phyloP scores from a whole-genome alignment of 2,329 filamentous ascomycete species.

The Alternaria novae-zelandiae region DNA sequence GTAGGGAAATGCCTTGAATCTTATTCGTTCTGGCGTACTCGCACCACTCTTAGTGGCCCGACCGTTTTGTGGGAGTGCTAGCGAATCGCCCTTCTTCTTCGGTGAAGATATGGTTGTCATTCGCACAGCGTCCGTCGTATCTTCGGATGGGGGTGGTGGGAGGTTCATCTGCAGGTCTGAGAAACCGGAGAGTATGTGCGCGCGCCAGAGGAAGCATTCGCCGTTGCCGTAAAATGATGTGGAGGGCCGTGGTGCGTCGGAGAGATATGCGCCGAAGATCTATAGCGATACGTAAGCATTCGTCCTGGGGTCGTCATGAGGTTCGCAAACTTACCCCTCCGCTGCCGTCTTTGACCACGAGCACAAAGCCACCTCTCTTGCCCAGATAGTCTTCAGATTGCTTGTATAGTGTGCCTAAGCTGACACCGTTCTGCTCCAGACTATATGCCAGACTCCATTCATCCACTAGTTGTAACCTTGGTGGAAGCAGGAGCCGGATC shows the following conservation, averaged over 20 bases:
- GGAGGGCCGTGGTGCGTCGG: slow-evolving; percentile 80
- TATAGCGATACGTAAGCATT: slow-evolving; percentile 22
- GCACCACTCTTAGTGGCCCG: slow-evolving; percentile 50
- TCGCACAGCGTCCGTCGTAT: slow-evolving; percentile 67
- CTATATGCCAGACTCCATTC: slow-evolving; percentile 88
- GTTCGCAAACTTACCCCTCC: slow-evolving; percentile 67
- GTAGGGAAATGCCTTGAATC: slow-evolving; percentile 97
- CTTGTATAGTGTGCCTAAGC: slow-evolving; percentile 83
- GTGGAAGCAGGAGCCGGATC: slow-evolving; percentile 85
- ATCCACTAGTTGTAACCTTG: slow-evolving; percentile 84
- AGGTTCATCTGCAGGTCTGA: slow-evolving; percentile 58
- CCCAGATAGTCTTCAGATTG: slow-evolving; percentile 72
- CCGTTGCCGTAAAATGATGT: slow-evolving; percentile 93
- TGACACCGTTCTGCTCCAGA: slow-evolving; percentile 89
- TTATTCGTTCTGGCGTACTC: slow-evolving; percentile 74
- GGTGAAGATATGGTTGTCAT: slow-evolving; percentile 63
- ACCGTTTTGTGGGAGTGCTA: slow-evolving; percentile 34
- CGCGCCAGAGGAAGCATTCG: slow-evolving; percentile 92
- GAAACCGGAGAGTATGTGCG: slow-evolving; percentile 66
- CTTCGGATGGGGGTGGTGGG: slow-evolving; percentile 72
- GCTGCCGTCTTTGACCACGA: slow-evolving; percentile 80
- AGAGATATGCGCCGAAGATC: slow-evolving; percentile 92
- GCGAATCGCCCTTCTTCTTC: slow-evolving; percentile 24
- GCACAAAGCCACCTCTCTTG: slow-evolving; percentile 81
- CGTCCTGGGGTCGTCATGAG: neutral